Evolutionary conservation across 2,329 filamentous ascomycete genomes (phyloP), one percentile per base, ranked within the genome.

Genomic region (Neophaeococcomyces aloes): DNA sequence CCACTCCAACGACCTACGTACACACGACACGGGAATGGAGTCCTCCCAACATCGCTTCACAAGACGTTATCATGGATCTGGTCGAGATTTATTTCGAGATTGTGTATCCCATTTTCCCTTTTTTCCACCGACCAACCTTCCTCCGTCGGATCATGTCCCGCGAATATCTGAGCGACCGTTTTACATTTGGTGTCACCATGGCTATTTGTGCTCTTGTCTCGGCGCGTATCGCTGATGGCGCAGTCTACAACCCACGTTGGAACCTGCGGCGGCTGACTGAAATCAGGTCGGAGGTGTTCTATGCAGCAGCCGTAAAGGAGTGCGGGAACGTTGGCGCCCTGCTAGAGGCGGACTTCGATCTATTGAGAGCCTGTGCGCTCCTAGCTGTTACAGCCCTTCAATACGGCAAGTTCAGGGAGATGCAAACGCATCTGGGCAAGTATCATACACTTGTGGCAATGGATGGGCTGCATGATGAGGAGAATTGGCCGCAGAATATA

Each of bases 101-200:
- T 33, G 65, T 73, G n/a, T 74, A 74, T 55, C 71, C 71, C 2
- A 67, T 74, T 53, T 69, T 72, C 47, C 71, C 71, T 3, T 57
- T 74, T 19, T 75, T 75, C 50, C 68, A 75, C 52, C 63, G 63
- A 29, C 61, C 61, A n/a, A 66, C 64, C 14, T 61, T 70, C 33
- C 54, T 62, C 19, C 54, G 62, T 7, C 62, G 30, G 29, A 54
- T 72, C n/a, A 51, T 61, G 5, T 55, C 61, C 10, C 59, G 60
- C 14, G 63, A 72, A n/a, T 67, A 75, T 51, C 58, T 65, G 5
- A 56, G 49, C 3, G 60, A 69, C 47, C 62, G 60, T 19, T 56
- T 61, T 5, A 61, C 72, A 23, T 75, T 73, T 52, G 66, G 68
- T 11, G 66, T 63, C 1, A 63, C 69, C 15, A 75, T 75, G 71